Evolutionary conservation across 2,329 filamentous ascomycete genomes (phyloP), one percentile per base, ranked within the genome.

Genomic region (Aspergillus hortae): DNA sequence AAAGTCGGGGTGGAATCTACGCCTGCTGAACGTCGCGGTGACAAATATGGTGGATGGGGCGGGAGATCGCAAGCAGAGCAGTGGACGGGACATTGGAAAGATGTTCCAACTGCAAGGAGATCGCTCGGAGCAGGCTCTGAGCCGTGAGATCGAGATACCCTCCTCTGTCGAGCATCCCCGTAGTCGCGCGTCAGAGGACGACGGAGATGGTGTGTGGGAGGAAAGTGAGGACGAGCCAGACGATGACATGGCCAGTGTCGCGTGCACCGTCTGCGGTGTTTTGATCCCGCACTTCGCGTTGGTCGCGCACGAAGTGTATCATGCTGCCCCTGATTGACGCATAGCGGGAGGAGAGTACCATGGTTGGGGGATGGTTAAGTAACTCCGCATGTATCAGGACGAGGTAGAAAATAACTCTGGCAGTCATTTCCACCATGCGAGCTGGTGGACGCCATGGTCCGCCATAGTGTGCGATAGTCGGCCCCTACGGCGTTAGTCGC

Each of bases 11-110:
- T 95, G 89, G 88, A 89, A 92, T 59, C 71, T 96, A 15, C 89
- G 88, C 57, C 74, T 97, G 47, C 77, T 97, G 53, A 97, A 96
- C 58, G 76, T 97, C 19, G 92, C 90, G 43, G 91, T 89, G 6
- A 88, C 89, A 12, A 95, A 96, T 66, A 92, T 97, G 86, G 80
- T 80, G 1, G 75, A 80, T 38, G 77, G 75, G 14, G 83, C 81
- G 4, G 75, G 74, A 12, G 77, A 80, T 54, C 62, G 73, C 27
- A 75, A 77, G 52, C 72, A 74, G 9, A 81, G 80, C 27, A 76
- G 74, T n/a, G 89, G 89, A 1, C 79, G 88, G 57, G 86, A 96
- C 63, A 96, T 96, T 59, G 80, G 81, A 1, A 81, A 77, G 63
- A 95, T 96, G 90, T 95, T 96, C 67, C 84, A 77, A 62, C 27